Evolutionary conservation across 345 rosid species (phyloP).

Genomic region (Moricandia moricandioides): DNA sequence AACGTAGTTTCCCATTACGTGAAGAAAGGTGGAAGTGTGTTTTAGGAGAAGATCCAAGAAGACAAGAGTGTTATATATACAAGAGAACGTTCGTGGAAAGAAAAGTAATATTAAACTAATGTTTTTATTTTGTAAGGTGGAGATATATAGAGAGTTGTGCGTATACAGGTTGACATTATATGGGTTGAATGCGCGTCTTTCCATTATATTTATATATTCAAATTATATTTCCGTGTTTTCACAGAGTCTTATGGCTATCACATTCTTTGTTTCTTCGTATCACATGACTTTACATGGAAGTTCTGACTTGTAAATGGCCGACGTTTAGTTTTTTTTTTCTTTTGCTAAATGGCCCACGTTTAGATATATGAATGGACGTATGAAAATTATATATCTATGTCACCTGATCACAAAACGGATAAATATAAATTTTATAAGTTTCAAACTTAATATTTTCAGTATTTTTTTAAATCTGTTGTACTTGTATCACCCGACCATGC

Average conservation of each 20-base stretch:
- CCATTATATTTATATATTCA: constrained; percentile 18
- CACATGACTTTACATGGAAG: constrained; percentile 17
- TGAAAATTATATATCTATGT: no score
- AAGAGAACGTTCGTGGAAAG: constrained; percentile 27
- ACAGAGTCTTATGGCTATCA: constrained; percentile 8
- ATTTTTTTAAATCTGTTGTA: no score
- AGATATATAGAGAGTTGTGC: constrained; percentile 39
- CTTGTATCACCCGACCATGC: no score
- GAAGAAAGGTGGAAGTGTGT: background rate
- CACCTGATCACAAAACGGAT: no score
- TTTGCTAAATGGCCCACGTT: no score
- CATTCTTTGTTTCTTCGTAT: background rate
- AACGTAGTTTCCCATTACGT: constrained; percentile 71
- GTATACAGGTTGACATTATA: constrained; percentile 33
- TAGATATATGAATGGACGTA: no score
- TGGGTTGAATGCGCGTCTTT: constrained; percentile 35
- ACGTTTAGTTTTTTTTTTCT: no score
- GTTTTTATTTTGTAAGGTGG: constrained; percentile 21
- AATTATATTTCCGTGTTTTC: constrained; percentile 24
- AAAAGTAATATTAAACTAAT: background rate
- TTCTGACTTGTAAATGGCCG: constrained; percentile 11
- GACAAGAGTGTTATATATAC: constrained; percentile 9
- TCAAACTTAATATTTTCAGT: no score
- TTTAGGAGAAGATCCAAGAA: constrained; percentile 25
- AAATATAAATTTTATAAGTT: no score